phyloP scores from a whole-genome alignment of 495 filamentous ascomycete species.

The Annulohypoxylon stygium region DNA sequence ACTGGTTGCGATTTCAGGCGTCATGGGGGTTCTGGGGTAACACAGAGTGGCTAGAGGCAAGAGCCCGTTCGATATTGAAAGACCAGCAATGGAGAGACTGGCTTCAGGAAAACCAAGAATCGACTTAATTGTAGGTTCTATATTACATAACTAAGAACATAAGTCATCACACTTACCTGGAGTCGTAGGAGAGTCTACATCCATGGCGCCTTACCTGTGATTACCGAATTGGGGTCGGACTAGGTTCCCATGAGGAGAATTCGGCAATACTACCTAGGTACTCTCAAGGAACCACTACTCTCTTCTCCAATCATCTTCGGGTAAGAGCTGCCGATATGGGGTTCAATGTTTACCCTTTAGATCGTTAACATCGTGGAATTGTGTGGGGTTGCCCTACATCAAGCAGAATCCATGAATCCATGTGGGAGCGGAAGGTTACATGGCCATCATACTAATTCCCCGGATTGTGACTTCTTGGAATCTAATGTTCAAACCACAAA shows the following conservation, averaged over 20 bases:
- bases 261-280: constrained; percentile 29
- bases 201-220: no score
- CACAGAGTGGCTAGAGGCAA: constrained; percentile 58
- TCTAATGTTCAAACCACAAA: background rate
- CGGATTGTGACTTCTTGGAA: constrained; percentile 7
- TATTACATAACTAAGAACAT: background rate
- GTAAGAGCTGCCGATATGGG: constrained; percentile 33
- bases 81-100: constrained; percentile 45
- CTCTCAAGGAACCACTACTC: constrained; percentile 13
- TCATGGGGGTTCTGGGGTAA: constrained; percentile 66
- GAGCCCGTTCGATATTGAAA: constrained; percentile 47
- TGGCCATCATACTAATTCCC: constrained; percentile 26
- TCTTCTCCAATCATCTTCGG: constrained; percentile 21
- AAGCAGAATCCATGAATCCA: constrained; percentile 25
- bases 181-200: no score
- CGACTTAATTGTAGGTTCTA: background rate
- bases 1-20: constrained; percentile 63
- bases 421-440: constrained; percentile 11
- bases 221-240: constrained; percentile 18
- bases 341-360: constrained; percentile 11
- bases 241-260: background rate
- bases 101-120: constrained; percentile 22
- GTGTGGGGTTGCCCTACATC: constrained; percentile 32
- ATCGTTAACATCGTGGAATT: constrained; percentile 10
- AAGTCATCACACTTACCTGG: background rate